A percentile compares a stretch with the other conserved stretches of the same genome.
Evolutionary conservation across 2,329 filamentous ascomycete genomes (phyloP).

Genomic region (Cladobotryum protrusum): DNA sequence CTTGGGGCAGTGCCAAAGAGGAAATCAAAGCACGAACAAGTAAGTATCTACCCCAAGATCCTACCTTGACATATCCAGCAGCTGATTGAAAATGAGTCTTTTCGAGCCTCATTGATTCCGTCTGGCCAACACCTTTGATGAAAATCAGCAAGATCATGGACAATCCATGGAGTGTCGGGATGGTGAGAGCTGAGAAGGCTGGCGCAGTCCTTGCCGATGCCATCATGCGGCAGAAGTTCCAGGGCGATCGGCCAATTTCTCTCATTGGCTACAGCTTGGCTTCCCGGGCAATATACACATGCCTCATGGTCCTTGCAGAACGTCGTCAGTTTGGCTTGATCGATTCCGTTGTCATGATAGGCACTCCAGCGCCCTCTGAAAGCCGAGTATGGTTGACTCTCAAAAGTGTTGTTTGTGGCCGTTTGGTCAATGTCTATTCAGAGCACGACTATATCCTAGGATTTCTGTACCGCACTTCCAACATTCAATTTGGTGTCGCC

Average conservation of each 20-base stretch:
- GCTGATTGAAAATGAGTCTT: slow-evolving; percentile 35
- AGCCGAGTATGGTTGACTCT: slow-evolving; percentile 69
- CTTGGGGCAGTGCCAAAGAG: slow-evolving; percentile 66
- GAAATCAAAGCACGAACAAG: slow-evolving; percentile 42
- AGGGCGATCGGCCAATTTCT: slow-evolving; percentile 75
- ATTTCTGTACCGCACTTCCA: slow-evolving; percentile 79
- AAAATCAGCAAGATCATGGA: slow-evolving; percentile 70
- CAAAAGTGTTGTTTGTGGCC: slow-evolving; percentile 71
- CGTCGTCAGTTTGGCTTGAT: slow-evolving; percentile 78
- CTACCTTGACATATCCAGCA: not conserved
- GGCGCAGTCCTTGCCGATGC: slow-evolving; percentile 70
- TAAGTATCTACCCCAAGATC: slow-evolving; percentile 26
- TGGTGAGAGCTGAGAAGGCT: slow-evolving; percentile 68
- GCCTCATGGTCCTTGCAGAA: slow-evolving; percentile 72
- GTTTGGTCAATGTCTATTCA: slow-evolving; percentile 86
- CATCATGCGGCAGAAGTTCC: slow-evolving; percentile 67
- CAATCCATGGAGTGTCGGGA: slow-evolving; percentile 73
- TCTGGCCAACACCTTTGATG: slow-evolving; percentile 58
- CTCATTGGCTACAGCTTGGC: slow-evolving; percentile 79
- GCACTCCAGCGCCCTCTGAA: slow-evolving; percentile 69
- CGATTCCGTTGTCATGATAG: slow-evolving; percentile 80
- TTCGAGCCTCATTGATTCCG: slow-evolving; percentile 48
- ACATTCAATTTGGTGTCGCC: slow-evolving; percentile 75
- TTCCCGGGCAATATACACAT: slow-evolving; percentile 77
- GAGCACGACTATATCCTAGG: slow-evolving; percentile 82